Evolutionary conservation across 2,329 filamentous ascomycete genomes (phyloP).

Genomic region (Aureobasidium namibiae): DNA sequence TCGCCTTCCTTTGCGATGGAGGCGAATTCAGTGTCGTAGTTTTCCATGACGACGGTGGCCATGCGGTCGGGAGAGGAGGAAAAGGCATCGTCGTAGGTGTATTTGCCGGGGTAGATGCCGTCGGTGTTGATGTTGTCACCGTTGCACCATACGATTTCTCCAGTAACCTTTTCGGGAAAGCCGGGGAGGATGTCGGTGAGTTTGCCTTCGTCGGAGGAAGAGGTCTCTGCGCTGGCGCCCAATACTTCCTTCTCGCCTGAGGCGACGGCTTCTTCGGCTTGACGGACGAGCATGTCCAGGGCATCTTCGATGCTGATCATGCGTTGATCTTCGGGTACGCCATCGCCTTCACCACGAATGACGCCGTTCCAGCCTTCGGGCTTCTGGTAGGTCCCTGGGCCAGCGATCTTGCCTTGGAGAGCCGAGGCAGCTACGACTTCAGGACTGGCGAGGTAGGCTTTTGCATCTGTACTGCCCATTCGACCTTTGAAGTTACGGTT

Average conservation of each 20-base stretch:
- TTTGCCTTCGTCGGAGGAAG: conserved; percentile 28
- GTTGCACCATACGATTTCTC: conserved; percentile 84
- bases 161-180: conserved; percentile 73
- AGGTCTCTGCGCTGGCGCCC: conserved; percentile 20
- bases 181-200: conserved; percentile 69
- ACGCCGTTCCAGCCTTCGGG: conserved; percentile 61
- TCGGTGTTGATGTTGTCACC: conserved; percentile 87
- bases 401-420: conserved; percentile 61
- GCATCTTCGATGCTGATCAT: conserved; percentile 61
- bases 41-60: conserved; percentile 87
- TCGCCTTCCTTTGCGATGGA: conserved; percentile 59
- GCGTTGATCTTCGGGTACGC: conserved; percentile 54
- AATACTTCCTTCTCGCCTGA: conserved; percentile 45
- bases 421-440: conserved; percentile 91
- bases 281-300: conserved; percentile 60
- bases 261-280: conserved; percentile 57
- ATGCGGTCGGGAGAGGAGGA: conserved; percentile 65
- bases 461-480: conserved; percentile 72
- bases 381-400: conserved; percentile 69
- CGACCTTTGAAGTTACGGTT: conserved; percentile 91
- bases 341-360: conserved; percentile 63
- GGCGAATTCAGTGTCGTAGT: conserved; percentile 73
- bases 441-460: conserved; percentile 80
- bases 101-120: conserved; percentile 83
- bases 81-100: conserved; percentile 85